phyloP scores from a whole-genome alignment of 345 rosid species.

The Ailanthus altissimus region DNA sequence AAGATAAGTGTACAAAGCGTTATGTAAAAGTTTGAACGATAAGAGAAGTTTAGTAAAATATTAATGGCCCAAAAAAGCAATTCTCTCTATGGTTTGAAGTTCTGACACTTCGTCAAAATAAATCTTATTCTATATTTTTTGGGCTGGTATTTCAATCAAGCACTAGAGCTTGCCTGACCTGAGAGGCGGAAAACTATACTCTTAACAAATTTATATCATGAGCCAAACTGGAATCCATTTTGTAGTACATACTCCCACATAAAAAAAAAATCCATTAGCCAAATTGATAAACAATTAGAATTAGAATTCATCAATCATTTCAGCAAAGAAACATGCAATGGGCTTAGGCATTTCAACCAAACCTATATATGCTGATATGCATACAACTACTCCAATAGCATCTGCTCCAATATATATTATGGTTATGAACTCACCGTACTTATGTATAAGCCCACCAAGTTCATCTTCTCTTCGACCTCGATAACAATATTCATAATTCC shows the following conservation, averaged over 20 bases:
- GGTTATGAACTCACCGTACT: neutral
- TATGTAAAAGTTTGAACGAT: too few relatives aligned
- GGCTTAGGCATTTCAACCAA: neutral
- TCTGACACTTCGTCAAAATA: too few relatives aligned
- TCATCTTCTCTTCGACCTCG: neutral
- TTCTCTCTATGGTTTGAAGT: too few relatives aligned
- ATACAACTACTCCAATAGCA: constrained; percentile 1
- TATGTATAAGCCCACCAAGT: neutral
- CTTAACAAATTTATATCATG: neutral
- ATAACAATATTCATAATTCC: neutral
- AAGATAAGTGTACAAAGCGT: too few relatives aligned
- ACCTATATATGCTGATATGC: neutral
- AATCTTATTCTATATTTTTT: too few relatives aligned
- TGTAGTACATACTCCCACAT: too few relatives aligned
- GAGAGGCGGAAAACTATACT: too few relatives aligned
- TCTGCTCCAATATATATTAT: constrained; percentile 2
- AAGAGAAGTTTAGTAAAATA: too few relatives aligned
- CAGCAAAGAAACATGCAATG: neutral
- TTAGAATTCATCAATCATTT: neutral
- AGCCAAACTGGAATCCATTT: neutral
- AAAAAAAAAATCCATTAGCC: too few relatives aligned
- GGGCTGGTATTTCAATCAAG: too few relatives aligned
- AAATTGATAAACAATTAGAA: neutral
- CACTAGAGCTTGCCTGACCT: too few relatives aligned
- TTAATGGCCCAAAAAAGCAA: too few relatives aligned